Conservation (phyloP, 2,329 filamentous ascomycete species). For the Nemania abortiva region DNA sequence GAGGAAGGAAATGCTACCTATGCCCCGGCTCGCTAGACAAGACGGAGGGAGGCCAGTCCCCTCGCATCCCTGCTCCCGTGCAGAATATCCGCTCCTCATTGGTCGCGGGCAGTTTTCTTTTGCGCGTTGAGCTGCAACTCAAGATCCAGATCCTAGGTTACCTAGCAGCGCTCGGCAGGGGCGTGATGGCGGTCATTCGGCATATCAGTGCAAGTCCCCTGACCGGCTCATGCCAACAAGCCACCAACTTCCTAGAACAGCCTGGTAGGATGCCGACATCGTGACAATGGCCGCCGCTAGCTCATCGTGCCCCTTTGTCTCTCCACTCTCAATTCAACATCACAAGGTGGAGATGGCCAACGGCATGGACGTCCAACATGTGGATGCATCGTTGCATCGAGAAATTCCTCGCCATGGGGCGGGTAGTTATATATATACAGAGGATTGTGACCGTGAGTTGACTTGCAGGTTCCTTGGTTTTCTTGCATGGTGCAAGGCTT, state of each 20-base stretch:
- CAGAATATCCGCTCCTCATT: conserved; percentile 27
- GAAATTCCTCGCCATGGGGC: conserved; percentile 10
- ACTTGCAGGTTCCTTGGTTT: conserved; percentile 1
- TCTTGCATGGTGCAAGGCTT: conserved; percentile 1
- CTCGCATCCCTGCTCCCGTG: conserved; percentile 27
- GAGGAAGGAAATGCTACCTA: conserved; percentile 4
- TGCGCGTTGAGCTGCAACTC: conserved; percentile 12
- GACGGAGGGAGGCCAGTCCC: conserved; percentile 13
- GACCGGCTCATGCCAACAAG: conserved; percentile 27
- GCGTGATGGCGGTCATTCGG: conserved; percentile 33
- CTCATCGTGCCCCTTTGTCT: conserved; percentile 25
- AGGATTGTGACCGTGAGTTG: conserved; percentile 1
- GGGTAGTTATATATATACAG: conserved; percentile 14
- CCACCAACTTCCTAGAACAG: conserved; percentile 36
- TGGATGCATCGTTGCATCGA: conserved; percentile 26
- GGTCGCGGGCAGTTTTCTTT: conserved; percentile 6
- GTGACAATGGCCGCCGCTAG: conserved; percentile 31
- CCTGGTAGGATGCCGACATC: conserved; percentile 32
- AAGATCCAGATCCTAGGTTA: conserved; percentile 17
- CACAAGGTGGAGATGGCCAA: conserved; percentile 8
- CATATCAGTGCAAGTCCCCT: conserved; percentile 30
- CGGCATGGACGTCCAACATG: conserved; percentile 25
- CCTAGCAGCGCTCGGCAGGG: conserved; percentile 32
- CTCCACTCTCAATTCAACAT: conserved; percentile 33
- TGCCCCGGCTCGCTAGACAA: not conserved